Percentiles rank a stretch among this genome's conserved stretches.
Evolutionary conservation across 345 rosid genomes (phyloP).

Genomic region (Syzygium jambos): DNA sequence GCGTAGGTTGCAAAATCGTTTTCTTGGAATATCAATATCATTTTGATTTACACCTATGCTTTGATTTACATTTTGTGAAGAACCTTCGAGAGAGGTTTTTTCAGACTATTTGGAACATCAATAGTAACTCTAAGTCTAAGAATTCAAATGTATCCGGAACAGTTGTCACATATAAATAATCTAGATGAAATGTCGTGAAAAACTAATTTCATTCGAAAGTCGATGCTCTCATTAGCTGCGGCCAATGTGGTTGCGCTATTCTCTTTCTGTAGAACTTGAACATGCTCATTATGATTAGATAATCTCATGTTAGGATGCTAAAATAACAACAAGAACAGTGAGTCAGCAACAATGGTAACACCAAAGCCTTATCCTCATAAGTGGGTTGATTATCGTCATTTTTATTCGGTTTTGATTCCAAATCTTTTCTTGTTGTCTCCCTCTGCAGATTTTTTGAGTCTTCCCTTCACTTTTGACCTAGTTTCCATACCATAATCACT

Average conservation of each 20-base stretch:
- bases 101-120: not conserved
- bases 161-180: not conserved
- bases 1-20: not conserved
- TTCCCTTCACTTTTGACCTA: not conserved
- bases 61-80: not conserved
- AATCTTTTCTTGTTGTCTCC: not conserved
- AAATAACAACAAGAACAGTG: not conserved
- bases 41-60: not conserved
- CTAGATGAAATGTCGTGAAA: not conserved
- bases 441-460: not conserved
- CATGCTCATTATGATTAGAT: not conserved
- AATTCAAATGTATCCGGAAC: not conserved
- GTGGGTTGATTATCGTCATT: not conserved
- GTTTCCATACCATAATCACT: not conserved
- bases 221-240: not conserved
- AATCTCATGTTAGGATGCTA: not conserved
- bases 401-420: not conserved
- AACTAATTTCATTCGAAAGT: not conserved
- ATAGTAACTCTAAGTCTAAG: not conserved
- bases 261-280: not conserved
- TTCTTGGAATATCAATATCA: not conserved
- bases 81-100: not conserved
- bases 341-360: not conserved
- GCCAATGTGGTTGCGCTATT: not conserved
- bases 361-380: not conserved